Evolutionary conservation across 352 stramenopile genomes (phyloP).

Genomic region (Aphanomyces stellatus): DNA sequence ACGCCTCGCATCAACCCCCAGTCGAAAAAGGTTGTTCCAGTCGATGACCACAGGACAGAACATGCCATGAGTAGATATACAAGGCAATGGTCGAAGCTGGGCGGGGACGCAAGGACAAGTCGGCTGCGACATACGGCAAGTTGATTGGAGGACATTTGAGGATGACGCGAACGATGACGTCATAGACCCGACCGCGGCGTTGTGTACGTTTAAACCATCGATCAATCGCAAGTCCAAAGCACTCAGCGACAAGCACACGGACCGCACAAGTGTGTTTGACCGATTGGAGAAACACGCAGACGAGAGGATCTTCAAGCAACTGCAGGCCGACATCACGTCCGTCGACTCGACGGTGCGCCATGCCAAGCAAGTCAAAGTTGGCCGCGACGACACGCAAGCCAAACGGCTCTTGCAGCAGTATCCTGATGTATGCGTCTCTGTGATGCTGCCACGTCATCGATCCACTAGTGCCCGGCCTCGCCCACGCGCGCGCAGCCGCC

Average conservation of each 20-base stretch:
- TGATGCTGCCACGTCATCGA: neutral
- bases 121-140: neutral
- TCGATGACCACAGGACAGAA: neutral
- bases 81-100: slow-evolving; percentile 14
- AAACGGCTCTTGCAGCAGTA: slow-evolving; percentile 7
- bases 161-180: neutral
- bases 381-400: neutral
- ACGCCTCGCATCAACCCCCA: slow-evolving; percentile 12
- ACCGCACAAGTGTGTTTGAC: neutral
- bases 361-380: neutral
- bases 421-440: neutral
- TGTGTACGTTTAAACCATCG: neutral
- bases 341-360: neutral
- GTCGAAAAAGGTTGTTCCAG: neutral
- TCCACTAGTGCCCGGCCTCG: neutral
- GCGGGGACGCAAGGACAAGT: neutral
- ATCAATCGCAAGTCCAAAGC: slow-evolving; percentile 18
- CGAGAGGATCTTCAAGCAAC: slow-evolving; percentile 6
- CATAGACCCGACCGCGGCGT: neutral
- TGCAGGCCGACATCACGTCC: neutral
- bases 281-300: slow-evolving; percentile 11
- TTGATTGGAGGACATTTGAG: neutral
- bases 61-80: slow-evolving; percentile 12
- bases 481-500: neutral
- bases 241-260: neutral